Conservation (phyloP, 345 rosid genomes). For the Lenwebbia sp. region DNA sequence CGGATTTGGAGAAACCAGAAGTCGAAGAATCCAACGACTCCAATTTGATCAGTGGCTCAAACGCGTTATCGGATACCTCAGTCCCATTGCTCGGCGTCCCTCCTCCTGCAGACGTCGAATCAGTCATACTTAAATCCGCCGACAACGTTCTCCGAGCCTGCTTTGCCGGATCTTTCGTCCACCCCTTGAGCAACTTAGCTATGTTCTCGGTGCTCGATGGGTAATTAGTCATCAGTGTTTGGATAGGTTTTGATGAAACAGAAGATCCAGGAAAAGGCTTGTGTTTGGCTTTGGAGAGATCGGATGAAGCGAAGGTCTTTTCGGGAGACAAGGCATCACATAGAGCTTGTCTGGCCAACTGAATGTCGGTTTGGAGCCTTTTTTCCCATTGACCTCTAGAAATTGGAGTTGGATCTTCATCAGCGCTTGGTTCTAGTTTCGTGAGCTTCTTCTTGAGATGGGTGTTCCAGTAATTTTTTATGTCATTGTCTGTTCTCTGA, state of each 20-base stretch:
- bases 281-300: not conserved
- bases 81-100: not conserved
- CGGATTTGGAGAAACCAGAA: conserved; percentile 7
- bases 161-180: conserved; percentile 1
- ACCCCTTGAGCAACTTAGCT: conserved; percentile 23
- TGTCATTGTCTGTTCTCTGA: conserved; percentile 35
- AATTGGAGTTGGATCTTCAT: not conserved
- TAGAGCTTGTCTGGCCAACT: conserved; percentile 22
- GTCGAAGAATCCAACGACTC: conserved; percentile 1
- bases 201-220: conserved; percentile 33
- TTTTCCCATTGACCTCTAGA: conserved; percentile 37
- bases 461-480: conserved; percentile 37
- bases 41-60: conserved; percentile 11
- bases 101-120: not conserved
- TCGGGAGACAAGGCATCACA: conserved; percentile 24
- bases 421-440: conserved; percentile 3
- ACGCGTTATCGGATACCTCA: conserved; percentile 1
- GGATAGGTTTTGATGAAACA: not conserved
- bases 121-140: not conserved
- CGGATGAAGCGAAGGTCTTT: not conserved
- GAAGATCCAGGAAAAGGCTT: not conserved
- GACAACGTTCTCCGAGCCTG: not conserved
- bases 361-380: conserved; percentile 32
- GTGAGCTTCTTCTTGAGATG: conserved; percentile 28
- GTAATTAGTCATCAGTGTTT: not conserved